phyloP scores from a whole-genome alignment of 768 basidiomycete species.

The Russula brevipes region DNA sequence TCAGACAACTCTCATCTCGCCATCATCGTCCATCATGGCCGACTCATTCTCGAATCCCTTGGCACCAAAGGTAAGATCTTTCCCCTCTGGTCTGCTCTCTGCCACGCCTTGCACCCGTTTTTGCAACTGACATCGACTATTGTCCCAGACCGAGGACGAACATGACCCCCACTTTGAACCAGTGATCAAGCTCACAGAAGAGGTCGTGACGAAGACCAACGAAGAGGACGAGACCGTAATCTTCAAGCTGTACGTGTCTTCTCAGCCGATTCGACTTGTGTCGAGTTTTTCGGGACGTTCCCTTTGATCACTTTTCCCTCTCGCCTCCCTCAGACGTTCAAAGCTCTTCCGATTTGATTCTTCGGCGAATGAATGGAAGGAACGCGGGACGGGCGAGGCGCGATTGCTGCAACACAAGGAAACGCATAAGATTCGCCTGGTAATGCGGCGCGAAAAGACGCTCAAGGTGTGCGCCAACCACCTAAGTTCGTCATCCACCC shows the following conservation, averaged over 20 bases:
- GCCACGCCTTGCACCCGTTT: not conserved
- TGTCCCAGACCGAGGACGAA: slow-evolving; percentile 57
- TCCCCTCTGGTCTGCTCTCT: not conserved
- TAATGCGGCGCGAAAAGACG: slow-evolving; percentile 99
- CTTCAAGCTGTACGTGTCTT: slow-evolving; percentile 85
- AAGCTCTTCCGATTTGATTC: slow-evolving; percentile 95
- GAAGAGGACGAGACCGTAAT: slow-evolving; percentile 91
- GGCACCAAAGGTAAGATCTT: slow-evolving; percentile 56
- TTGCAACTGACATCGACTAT: slow-evolving; percentile 18
- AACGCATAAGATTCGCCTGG: slow-evolving; percentile 87
- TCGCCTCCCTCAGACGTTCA: slow-evolving; percentile 63
- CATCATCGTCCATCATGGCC: slow-evolving; percentile 22
- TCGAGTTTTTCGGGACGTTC: slow-evolving; percentile 9
- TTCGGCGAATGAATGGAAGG: slow-evolving; percentile 87
- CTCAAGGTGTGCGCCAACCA: slow-evolving; percentile 99
- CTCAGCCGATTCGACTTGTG: slow-evolving; percentile 21
- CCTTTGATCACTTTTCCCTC: slow-evolving; percentile 6
- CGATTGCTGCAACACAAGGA: slow-evolving; percentile 86
- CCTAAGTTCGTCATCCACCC: slow-evolving; percentile 50
- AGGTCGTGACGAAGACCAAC: slow-evolving; percentile 89
- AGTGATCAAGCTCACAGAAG: slow-evolving; percentile 92
- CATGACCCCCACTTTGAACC: slow-evolving; percentile 91
- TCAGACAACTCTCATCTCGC: slow-evolving; percentile 16
- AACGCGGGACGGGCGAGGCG: slow-evolving; percentile 94
- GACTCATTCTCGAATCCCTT: slow-evolving; percentile 45